These are phyloP conservation scores for Chlorella sorokiniana DNA, from an alignment of 139 green algal genomes.

Conservation along the genomic window DNA sequence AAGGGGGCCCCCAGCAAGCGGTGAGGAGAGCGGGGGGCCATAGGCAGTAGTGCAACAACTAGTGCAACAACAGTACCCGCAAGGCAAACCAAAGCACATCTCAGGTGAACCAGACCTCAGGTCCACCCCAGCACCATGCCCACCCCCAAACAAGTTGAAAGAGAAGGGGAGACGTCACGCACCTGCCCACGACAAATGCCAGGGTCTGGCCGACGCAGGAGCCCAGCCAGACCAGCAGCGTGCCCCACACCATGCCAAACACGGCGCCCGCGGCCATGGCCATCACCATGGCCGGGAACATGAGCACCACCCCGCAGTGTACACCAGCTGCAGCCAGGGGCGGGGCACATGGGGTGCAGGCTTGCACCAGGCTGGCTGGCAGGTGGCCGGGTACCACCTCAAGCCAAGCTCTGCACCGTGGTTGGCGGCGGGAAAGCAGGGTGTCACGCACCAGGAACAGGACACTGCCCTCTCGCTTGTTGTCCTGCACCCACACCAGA, in stretches of 20 bases:
- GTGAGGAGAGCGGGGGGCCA: background rate
- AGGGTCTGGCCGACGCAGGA: conserved; percentile 49
- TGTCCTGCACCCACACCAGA: conserved; percentile 48
- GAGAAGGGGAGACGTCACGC: too few relatives aligned
- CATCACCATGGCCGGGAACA: conserved; percentile 61
- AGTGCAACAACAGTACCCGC: too few relatives aligned
- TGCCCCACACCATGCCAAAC: conserved; percentile 52
- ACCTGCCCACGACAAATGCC: conserved; percentile 59
- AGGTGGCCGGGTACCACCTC: too few relatives aligned
- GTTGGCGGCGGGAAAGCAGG: background rate
- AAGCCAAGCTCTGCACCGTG: background rate
- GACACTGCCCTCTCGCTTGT: conserved; percentile 32
- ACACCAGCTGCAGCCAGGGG: conserved; percentile 26
- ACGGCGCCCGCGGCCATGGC: conserved; percentile 59
- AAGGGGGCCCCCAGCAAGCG: background rate
- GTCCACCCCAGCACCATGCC: too few relatives aligned
- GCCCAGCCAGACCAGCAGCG: conserved; percentile 56
- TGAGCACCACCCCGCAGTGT: conserved; percentile 54
- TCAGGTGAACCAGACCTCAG: too few relatives aligned
- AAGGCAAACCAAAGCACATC: too few relatives aligned
- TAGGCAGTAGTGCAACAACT: too few relatives aligned
- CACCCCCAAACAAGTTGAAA: too few relatives aligned
- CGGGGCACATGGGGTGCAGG: background rate
- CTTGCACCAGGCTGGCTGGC: background rate
- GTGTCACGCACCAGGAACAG: conserved; percentile 26